Base-by-base conservation (phyloP, 495 filamentous ascomycete species). In the Aspergillus coremiiformis region DNA sequence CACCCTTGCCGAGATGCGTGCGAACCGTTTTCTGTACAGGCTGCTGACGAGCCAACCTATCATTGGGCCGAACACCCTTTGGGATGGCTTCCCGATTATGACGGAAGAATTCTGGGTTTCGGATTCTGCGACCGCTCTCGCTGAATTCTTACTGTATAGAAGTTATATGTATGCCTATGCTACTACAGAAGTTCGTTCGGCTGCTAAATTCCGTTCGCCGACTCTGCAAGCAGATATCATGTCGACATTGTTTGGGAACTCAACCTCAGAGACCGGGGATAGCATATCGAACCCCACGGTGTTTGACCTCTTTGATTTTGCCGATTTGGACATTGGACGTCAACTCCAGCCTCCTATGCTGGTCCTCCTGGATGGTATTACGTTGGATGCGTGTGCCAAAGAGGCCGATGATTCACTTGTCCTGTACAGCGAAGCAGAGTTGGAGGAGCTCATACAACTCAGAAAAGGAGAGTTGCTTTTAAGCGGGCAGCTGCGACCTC, bases 291-390 rank as follows among this genome's bases (percentile, higher is more conserved):
- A 87, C 49, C 78, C 83, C 4, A 86, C 84, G 5, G 78, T 97
- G 12, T 94, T 96, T 66, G 94, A 96, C 56, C 79, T 96, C 19
- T 90, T 95, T 51, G 94, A 97, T 68, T 96, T 97, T 51, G 75
- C 90, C 26, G 84, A 90, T 49, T 66, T 88, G 7, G 83, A 90
- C 37, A 73, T 83, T 37, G 58, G 71, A 2, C 76, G 75, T 54
- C 56, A 73, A 32, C 61, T 77, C 29, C 49, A 67, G 9, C 48
- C 59, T 2, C 84, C 87, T 7, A 51, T 72, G 11, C 67, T 82
- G 17, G 63, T 64, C 9, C 72, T 79, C 32, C 84, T 90, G 47
- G 63, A 71, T 14, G 79, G 81, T 35, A 58, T 92, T 30, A 79
- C 85, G 51, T 61, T 92, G 39, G 68, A 76, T 4, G 61, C 81